Evolutionary conservation across 768 basidiomycete genomes (phyloP), one percentile per base, ranked within the genome.

Genomic region (Mycena maculata): DNA sequence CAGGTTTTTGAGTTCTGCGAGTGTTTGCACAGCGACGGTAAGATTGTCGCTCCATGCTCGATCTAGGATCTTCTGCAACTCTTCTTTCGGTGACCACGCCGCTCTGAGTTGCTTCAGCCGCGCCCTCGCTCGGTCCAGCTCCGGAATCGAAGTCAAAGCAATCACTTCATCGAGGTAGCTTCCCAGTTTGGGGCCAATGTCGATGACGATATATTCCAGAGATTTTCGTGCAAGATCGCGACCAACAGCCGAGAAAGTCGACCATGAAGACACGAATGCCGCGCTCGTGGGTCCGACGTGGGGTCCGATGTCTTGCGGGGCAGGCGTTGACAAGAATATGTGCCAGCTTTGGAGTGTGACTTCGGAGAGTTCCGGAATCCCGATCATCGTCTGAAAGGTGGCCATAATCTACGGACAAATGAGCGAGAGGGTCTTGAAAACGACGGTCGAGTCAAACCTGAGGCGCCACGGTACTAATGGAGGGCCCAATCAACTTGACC

Each of bases 221-320:
- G 88, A 90, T 54, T 83, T 76, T 50, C 79, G 81, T 0, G 92
- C 94, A 3, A 86, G 76, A 2, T 79, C 77, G 10, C 85, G 86
- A 48, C 89, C 87, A 13, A 76, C 71, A 0, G 80, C 58, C 18
- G 87, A 84, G 48, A 99, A 87, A 1, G 76, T 79, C 3, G 83
- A 74, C 98, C 98, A 99, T 4, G 87, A 84, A 4, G 89, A 85
- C 16, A 95, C 87, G 59, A 98, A 85, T 0, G 92, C 89, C 4
- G 97, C 96, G 42, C 91, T 93, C 0, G 95, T 97, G 5, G 92
- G 87, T 4, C 95, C 95, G 52, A 96, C 85, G 73, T 95, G 90
- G 3, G 93, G 89, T 3, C 94, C 90, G 45, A 96, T 82, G 67
- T 99, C 96, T 49, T 76, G 77, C 22, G 87, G 84, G 4, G 84